Conservation (phyloP, 495 filamentous ascomycete species). For the Aspergillus homomorphus region DNA sequence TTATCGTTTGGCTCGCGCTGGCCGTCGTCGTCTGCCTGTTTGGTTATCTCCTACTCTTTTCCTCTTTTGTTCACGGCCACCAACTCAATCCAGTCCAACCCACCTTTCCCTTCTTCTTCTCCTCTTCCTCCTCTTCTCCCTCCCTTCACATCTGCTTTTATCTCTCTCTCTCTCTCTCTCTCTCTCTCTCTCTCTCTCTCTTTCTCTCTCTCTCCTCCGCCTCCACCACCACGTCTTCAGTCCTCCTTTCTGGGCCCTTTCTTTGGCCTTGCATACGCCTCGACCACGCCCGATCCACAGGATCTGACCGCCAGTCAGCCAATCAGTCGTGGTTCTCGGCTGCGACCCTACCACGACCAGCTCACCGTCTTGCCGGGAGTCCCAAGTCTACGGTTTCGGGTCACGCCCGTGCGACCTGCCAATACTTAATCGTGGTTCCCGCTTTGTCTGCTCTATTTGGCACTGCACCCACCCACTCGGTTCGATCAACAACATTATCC, state of each 20-base stretch:
- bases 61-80: neutral
- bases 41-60: constrained; percentile 7
- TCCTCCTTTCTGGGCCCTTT: neutral
- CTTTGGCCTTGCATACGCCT: neutral
- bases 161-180: neutral
- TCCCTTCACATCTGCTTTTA: neutral
- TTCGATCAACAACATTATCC: neutral
- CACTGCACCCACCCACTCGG: neutral
- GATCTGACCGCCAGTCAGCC: constrained; percentile 23
- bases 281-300: constrained; percentile 9
- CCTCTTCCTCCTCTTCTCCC: neutral
- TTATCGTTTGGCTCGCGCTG: constrained; percentile 21
- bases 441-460: neutral
- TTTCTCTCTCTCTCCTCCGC: neutral
- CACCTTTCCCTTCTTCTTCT: neutral
- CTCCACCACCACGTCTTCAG: neutral
- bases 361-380: constrained; percentile 28
- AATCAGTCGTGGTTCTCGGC: constrained; percentile 17
- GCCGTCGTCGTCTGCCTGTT: constrained; percentile 2
- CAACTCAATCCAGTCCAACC: constrained; percentile 2
- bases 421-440: constrained; percentile 5
- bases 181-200: neutral
- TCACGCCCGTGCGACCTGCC: constrained; percentile 24
- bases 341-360: constrained; percentile 11
- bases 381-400: constrained; percentile 28